These are phyloP conservation scores for Telopea speciosissima DNA, from an alignment of 177 flowering plant species.

Conservation along the genomic window DNA sequence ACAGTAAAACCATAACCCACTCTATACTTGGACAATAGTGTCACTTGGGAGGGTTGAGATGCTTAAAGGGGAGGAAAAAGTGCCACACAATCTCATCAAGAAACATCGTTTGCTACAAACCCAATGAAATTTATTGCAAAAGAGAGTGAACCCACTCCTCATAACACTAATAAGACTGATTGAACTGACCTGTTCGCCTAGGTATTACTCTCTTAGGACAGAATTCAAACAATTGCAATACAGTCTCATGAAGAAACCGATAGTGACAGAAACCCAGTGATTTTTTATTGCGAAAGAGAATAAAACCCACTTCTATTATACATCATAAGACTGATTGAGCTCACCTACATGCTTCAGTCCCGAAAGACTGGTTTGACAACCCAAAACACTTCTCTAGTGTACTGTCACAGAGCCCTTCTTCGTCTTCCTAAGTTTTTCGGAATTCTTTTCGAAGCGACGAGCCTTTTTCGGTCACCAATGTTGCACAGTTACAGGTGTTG, in stretches of 20 bases:
- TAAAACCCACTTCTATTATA: neutral
- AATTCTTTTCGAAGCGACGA: no score
- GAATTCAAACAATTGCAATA: neutral
- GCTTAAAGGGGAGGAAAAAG: neutral
- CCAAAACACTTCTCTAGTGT: neutral
- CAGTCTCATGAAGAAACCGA: neutral
- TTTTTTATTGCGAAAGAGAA: neutral
- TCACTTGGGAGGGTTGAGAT: neutral
- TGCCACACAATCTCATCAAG: no score
- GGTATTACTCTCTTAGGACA: neutral
- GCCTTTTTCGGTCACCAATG: no score
- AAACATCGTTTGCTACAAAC: no score
- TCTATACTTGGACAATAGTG: neutral
- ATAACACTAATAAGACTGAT: no score
- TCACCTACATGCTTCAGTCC: neutral
- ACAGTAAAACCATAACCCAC: neutral
- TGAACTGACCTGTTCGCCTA: no score
- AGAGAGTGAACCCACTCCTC: no score
- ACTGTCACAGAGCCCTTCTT: neutral
- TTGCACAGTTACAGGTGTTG: no score
- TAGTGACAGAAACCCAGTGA: neutral
- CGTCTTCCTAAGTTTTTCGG: neutral
- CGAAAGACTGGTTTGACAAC: neutral
- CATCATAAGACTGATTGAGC: neutral
- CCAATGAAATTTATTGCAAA: no score